A percentile compares a stretch with the other conserved stretches of the same genome.
phyloP scores from a whole-genome alignment of 2,329 filamentous ascomycete species.

The Colletotrichum tropicicola region DNA sequence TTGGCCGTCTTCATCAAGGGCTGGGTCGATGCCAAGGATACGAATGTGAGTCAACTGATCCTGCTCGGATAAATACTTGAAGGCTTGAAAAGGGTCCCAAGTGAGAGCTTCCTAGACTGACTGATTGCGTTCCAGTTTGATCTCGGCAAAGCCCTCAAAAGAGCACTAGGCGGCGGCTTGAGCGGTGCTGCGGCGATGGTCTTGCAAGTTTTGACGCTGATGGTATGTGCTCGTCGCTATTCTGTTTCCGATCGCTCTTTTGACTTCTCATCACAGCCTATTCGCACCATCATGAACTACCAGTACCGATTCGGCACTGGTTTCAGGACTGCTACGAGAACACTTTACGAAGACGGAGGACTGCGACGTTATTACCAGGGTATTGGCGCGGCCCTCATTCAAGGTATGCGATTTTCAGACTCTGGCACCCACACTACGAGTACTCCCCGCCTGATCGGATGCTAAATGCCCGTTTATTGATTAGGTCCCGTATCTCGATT shows the following conservation, averaged over 20 bases:
- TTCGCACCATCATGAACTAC: constrained; percentile 61
- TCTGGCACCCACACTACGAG: too few relatives aligned
- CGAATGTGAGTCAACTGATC: constrained; percentile 43
- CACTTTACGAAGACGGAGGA: constrained; percentile 52
- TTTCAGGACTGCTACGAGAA: constrained; percentile 48
- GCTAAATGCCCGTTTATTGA: background rate
- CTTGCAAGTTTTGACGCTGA: constrained; percentile 55
- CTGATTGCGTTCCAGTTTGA: constrained; percentile 47
- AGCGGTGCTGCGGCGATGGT: constrained; percentile 59
- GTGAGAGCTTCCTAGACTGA: too few relatives aligned
- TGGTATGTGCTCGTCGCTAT: too few relatives aligned
- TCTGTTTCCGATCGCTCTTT: too few relatives aligned
- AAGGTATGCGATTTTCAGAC: constrained; percentile 44
- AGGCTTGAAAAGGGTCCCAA: background rate
- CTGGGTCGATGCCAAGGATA: constrained; percentile 53
- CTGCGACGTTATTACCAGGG: constrained; percentile 55
- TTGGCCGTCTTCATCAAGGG: constrained; percentile 52
- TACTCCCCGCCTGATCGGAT: too few relatives aligned
- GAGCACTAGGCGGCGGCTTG: constrained; percentile 54
- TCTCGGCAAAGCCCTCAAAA: constrained; percentile 50
- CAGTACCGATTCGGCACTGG: constrained; percentile 56
- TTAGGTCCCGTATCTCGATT: constrained; percentile 54
- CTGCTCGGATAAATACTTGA: background rate
- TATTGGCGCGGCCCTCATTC: constrained; percentile 52
- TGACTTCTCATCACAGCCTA: constrained; percentile 49